Conservation (phyloP, 768 basidiomycete species). For the Pholiota conissans region DNA sequence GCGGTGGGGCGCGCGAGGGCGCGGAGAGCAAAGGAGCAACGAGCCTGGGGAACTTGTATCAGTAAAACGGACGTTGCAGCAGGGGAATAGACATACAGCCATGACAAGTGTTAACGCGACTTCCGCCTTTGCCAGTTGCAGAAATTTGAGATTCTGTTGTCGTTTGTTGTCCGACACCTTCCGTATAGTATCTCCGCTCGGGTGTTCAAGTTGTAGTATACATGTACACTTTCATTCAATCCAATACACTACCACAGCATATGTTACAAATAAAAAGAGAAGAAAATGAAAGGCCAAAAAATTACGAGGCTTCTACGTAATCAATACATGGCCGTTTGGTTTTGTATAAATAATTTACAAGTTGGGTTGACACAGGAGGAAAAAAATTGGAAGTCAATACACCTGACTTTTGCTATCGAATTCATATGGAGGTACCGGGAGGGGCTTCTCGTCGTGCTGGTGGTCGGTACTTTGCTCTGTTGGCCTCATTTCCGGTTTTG, state of each 20-base stretch:
- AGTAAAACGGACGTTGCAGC: conserved; percentile 1
- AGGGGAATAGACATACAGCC: conserved; percentile 37
- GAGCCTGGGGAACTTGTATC: conserved; percentile 32
- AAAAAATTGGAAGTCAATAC: neutral
- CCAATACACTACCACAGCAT: neutral
- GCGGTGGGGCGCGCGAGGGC: conserved; percentile 39
- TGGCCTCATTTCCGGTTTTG: neutral
- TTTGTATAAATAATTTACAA: neutral
- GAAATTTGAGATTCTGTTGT: conserved; percentile 40
- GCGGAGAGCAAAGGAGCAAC: conserved; percentile 42
- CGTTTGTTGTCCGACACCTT: conserved; percentile 23
- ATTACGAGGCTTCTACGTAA: neutral
- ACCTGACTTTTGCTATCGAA: neutral
- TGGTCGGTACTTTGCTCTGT: neutral
- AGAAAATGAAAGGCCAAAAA: neutral
- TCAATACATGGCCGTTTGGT: neutral
- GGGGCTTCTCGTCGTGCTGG: neutral
- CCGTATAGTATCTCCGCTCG: conserved; percentile 1
- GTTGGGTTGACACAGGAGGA: neutral
- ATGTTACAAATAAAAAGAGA: neutral
- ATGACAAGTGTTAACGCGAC: conserved; percentile 32
- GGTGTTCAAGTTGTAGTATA: too few relatives aligned
- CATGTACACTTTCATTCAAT: too few relatives aligned
- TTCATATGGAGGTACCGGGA: neutral
- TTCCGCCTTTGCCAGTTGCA: conserved; percentile 15